Evolutionary conservation across 2,329 filamentous ascomycete genomes (phyloP).

Genomic region (Botryotinia convoluta): DNA sequence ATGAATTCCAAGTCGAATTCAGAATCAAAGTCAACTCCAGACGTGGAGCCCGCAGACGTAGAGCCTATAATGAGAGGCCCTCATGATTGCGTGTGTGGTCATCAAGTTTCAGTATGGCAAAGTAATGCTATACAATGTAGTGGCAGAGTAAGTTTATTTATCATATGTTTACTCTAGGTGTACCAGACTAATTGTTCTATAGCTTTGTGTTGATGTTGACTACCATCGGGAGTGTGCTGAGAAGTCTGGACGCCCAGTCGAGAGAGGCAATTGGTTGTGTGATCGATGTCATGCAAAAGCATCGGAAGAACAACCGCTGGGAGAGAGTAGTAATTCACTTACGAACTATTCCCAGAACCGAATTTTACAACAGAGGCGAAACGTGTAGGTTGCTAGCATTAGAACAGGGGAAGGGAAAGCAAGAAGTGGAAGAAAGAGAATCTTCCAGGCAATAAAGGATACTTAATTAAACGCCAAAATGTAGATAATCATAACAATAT

Average conservation of each 20-base stretch:
- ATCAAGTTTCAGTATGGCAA: slow-evolving; percentile 16
- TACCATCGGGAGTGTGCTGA: slow-evolving; percentile 9
- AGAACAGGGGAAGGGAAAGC: neutral
- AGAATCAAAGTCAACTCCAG: slow-evolving; percentile 3
- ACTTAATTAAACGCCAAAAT: neutral
- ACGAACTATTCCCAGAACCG: neutral
- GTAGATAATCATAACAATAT: neutral
- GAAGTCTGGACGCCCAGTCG: neutral
- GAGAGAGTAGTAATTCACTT: neutral
- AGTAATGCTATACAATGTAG: slow-evolving; percentile 21
- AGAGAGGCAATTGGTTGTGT: slow-evolving; percentile 6
- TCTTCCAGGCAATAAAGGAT: neutral
- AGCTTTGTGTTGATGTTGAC: neutral
- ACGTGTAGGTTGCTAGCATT: neutral
- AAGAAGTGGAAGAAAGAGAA: neutral
- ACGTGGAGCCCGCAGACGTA: slow-evolving; percentile 1
- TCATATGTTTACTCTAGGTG: neutral
- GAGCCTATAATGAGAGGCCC: slow-evolving; percentile 7
- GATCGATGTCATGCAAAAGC: neutral
- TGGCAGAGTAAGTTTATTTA: neutral
- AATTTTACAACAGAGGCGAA: neutral
- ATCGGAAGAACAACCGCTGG: neutral
- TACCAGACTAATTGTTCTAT: neutral
- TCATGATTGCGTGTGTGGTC: slow-evolving; percentile 28
- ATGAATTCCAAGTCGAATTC: neutral